Evolutionary conservation across 768 basidiomycete species (phyloP).

Genomic region (Boletus huronensis): DNA sequence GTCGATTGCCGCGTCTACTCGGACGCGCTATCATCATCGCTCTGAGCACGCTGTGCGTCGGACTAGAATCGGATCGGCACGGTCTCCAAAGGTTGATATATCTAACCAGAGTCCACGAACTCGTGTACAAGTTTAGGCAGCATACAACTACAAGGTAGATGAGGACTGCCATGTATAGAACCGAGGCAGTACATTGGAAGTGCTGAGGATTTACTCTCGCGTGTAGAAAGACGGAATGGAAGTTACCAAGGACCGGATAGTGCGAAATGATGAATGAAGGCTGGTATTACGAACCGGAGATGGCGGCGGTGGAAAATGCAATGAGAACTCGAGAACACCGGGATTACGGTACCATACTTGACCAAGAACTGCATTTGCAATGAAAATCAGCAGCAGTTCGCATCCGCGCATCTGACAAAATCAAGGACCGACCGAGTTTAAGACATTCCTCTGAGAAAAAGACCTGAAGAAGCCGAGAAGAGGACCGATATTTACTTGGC

Average conservation of each 20-base stretch:
- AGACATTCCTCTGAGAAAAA: constrained; percentile 6
- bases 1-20: constrained; percentile 36
- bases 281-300: constrained; percentile 15
- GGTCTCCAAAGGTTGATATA: constrained; percentile 3
- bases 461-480: not conserved
- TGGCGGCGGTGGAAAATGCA: constrained; percentile 1
- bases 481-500: constrained; percentile 11
- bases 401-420: not conserved
- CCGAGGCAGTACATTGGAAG: constrained; percentile 12
- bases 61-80: not conserved
- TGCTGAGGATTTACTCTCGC: constrained; percentile 8
- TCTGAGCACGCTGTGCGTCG: not conserved
- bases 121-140: constrained; percentile 11
- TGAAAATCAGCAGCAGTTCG: not conserved
- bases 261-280: constrained; percentile 2
- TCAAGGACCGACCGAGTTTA: constrained; percentile 12
- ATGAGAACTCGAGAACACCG: not conserved
- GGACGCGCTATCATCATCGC: constrained; percentile 3
- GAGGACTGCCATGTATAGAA: constrained; percentile 5
- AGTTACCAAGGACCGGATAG: constrained; percentile 6
- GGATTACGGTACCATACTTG: constrained; percentile 18
- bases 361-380: constrained; percentile 6
- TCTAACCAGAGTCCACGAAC: constrained; percentile 15
- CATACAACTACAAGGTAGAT: constrained; percentile 10
- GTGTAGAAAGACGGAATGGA: constrained; percentile 6